Conservation (phyloP, 148 eudicot species). For the Chenopodium formosanum region DNA sequence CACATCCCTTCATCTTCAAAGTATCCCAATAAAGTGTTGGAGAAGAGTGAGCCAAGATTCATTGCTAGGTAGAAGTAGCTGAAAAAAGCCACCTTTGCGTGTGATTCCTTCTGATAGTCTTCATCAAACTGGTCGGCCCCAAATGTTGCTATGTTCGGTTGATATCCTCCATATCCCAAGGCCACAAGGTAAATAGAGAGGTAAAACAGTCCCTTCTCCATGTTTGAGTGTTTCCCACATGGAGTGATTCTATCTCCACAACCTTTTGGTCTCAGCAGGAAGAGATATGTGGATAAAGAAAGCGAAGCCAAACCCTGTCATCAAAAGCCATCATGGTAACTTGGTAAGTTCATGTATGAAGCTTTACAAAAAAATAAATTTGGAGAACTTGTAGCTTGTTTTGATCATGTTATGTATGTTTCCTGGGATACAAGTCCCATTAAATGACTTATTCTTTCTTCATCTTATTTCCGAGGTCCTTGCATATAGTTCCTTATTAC, state of each 20-base stretch:
- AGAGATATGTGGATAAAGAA: slow-evolving; percentile 55
- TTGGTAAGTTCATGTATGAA: neutral
- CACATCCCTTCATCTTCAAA: slow-evolving; percentile 84
- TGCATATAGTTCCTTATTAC: neutral
- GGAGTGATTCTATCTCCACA: slow-evolving; percentile 52
- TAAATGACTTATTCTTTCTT: neutral
- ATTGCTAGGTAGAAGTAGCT: slow-evolving; percentile 87
- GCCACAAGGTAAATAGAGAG: slow-evolving; percentile 78
- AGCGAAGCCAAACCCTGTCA: slow-evolving; percentile 64
- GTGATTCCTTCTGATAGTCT: slow-evolving; percentile 57
- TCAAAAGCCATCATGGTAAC: slow-evolving; percentile 8
- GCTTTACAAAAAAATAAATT: neutral
- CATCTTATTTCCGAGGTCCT: neutral
- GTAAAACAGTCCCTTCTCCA: slow-evolving; percentile 68
- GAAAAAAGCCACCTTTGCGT: slow-evolving; percentile 80
- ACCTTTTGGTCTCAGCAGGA: slow-evolving; percentile 68
- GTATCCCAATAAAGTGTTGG: slow-evolving; percentile 70
- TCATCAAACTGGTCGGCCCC: slow-evolving; percentile 94
- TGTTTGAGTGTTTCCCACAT: slow-evolving; percentile 61
- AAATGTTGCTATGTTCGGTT: slow-evolving; percentile 83
- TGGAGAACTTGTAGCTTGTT: neutral
- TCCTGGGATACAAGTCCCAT: neutral
- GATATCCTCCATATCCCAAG: slow-evolving; percentile 88
- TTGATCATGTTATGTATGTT: neutral
- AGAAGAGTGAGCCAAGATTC: slow-evolving; percentile 77